These are phyloP conservation scores for Pisolithus microcarpus DNA, from an alignment of 768 basidiomycete species.

Conservation along the genomic window DNA sequence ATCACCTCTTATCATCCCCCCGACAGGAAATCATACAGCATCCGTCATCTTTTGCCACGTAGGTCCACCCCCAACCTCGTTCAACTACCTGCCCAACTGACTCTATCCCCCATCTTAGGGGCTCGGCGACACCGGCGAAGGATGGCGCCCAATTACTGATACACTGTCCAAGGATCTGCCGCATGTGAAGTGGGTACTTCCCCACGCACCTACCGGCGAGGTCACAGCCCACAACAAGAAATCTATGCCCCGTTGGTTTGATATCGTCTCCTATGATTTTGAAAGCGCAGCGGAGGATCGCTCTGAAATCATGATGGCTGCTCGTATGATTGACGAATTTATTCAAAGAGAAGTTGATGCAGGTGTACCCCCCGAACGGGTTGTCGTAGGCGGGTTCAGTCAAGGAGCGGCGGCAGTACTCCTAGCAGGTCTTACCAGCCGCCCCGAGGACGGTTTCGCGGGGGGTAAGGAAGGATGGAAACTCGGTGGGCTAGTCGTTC, in stretches of 20 bases:
- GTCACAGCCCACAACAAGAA: constrained; percentile 73
- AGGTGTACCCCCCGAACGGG: constrained; percentile 60
- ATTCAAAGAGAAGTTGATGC: constrained; percentile 69
- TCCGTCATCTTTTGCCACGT: constrained; percentile 91
- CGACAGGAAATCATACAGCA: constrained; percentile 64
- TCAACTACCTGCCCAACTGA: neutral
- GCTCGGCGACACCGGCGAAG: constrained; percentile 65
- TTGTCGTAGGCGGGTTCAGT: constrained; percentile 84
- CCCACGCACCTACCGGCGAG: constrained; percentile 30
- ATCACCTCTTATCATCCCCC: constrained; percentile 19
- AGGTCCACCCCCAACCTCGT: constrained; percentile 18
- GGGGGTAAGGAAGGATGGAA: constrained; percentile 40
- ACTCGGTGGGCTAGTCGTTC: constrained; percentile 61
- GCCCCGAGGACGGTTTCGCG: constrained; percentile 19
- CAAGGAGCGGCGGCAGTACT: constrained; percentile 79
- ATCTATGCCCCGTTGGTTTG: constrained; percentile 81
- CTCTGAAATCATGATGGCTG: constrained; percentile 53
- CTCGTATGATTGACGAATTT: constrained; percentile 53
- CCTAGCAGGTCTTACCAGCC: constrained; percentile 52
- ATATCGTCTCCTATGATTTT: constrained; percentile 61
- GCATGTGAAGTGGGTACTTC: constrained; percentile 83
- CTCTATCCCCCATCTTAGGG: constrained; percentile 38
- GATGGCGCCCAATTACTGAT: constrained; percentile 72
- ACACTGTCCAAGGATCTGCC: constrained; percentile 53
- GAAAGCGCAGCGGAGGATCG: constrained; percentile 52